phyloP scores from a whole-genome alignment of 495 filamentous ascomycete genomes.

The Aspergillus bridgeri region DNA sequence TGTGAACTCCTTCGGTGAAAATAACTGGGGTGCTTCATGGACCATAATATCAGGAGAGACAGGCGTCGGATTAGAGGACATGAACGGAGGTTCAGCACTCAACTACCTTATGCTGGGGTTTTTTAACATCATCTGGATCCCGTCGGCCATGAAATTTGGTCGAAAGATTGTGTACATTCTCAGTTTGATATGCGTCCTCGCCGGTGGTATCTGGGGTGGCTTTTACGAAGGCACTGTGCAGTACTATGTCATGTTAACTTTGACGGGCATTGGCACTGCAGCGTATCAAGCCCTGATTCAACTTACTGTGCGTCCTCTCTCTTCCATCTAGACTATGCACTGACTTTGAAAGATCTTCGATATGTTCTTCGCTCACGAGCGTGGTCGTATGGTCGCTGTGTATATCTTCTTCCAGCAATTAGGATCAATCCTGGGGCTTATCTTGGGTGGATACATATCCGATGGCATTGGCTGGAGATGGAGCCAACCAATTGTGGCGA shows the following conservation, averaged over 20 bases:
- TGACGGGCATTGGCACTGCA: constrained; percentile 28
- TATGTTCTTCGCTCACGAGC: constrained; percentile 28
- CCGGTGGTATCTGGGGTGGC: constrained; percentile 24
- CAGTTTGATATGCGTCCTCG: constrained; percentile 21
- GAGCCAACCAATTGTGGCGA: constrained; percentile 31
- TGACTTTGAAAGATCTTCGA: constrained; percentile 25
- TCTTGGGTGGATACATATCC: constrained; percentile 27
- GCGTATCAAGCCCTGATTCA: constrained; percentile 33
- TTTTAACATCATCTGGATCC: constrained; percentile 36
- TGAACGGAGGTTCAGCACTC: constrained; percentile 31
- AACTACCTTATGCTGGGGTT: constrained; percentile 35
- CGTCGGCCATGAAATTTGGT: constrained; percentile 32
- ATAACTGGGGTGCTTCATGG: constrained; percentile 32
- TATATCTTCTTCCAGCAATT: constrained; percentile 30
- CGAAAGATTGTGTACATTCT: constrained; percentile 31
- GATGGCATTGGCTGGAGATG: constrained; percentile 34
- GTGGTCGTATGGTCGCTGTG: constrained; percentile 25
- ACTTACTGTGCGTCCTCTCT: constrained; percentile 18
- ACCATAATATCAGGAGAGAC: constrained; percentile 28
- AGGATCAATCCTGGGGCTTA: constrained; percentile 27
- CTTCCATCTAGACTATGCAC: not conserved
- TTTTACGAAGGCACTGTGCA: constrained; percentile 23
- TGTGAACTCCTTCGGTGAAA: constrained; percentile 30
- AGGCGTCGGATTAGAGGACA: constrained; percentile 25
- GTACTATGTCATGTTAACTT: constrained; percentile 22